A percentile compares a stretch with the other conserved stretches of the same genome.
Conservation (phyloP, 2,329 filamentous ascomycete genomes). For the Apiospora koreana region DNA sequence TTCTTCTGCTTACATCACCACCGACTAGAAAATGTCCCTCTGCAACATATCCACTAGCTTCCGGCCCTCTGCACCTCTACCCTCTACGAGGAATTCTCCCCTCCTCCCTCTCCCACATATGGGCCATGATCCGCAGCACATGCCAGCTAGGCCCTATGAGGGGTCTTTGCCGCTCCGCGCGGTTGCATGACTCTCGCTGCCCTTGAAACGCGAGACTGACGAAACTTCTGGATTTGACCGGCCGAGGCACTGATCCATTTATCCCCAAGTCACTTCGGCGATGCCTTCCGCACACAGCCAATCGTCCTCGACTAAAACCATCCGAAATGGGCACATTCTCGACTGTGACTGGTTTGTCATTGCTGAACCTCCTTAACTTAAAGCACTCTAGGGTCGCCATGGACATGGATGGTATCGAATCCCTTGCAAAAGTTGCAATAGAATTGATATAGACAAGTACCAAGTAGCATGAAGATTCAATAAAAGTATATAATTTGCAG, state of each 20-base stretch:
- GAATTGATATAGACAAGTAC: not conserved
- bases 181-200: not conserved
- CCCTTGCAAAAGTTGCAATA: not conserved
- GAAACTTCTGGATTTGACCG: not conserved
- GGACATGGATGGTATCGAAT: not conserved
- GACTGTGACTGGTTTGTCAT: slow-evolving; percentile 1
- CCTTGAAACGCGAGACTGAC: not conserved
- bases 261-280: not conserved
- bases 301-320: not conserved
- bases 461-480: not conserved
- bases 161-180: not conserved
- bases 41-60: not conserved
- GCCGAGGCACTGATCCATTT: slow-evolving; percentile 7
- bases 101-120: not conserved
- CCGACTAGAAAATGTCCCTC: not conserved
- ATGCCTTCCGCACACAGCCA: slow-evolving; percentile 1
- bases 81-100: not conserved
- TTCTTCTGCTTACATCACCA: not conserved
- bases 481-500: not conserved
- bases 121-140: not conserved
- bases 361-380: not conserved
- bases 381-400: not conserved
- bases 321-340: not conserved
- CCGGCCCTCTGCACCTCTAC: not conserved
- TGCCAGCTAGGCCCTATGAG: slow-evolving; percentile 7